Percentiles rank a stretch among this genome's conserved stretches.
Conservation (phyloP, 345 rosid genomes). For the Euphorbia tirucalli region DNA sequence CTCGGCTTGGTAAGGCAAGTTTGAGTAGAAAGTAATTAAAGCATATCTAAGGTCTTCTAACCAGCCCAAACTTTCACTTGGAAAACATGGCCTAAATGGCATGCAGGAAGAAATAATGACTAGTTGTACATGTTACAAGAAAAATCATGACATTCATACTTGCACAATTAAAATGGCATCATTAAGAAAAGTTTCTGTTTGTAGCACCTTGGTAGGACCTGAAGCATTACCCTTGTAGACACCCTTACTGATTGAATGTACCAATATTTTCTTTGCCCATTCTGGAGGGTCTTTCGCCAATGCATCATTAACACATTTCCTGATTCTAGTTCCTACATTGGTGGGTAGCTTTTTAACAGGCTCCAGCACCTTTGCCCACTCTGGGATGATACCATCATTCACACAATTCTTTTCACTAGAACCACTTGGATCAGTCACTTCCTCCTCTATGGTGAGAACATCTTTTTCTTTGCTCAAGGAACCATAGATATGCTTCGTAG, state of each 20-base stretch:
- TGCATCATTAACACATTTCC: slow-evolving; percentile 87
- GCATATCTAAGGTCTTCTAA: neutral
- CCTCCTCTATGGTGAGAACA: slow-evolving; percentile 64
- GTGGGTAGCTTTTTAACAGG: slow-evolving; percentile 97
- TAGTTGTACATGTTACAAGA: no score
- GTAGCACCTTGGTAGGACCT: slow-evolving; percentile 92
- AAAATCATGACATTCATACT: neutral
- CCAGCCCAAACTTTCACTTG: neutral
- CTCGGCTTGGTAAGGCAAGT: neutral
- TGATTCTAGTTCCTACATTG: slow-evolving; percentile 96
- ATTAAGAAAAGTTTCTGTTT: slow-evolving; percentile 22
- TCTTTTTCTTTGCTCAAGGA: slow-evolving; percentile 51
- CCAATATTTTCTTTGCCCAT: slow-evolving; percentile 83
- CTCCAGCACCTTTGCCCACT: slow-evolving; percentile 77
- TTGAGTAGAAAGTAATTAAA: neutral
- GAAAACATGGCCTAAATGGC: neutral
- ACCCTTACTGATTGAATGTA: slow-evolving; percentile 91
- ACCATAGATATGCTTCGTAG: slow-evolving; percentile 69
- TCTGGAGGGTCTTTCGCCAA: slow-evolving; percentile 80
- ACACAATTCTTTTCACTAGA: slow-evolving; percentile 44
- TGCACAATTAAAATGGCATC: neutral
- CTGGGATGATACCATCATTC: slow-evolving; percentile 61
- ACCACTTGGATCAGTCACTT: slow-evolving; percentile 49
- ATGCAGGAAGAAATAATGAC: neutral
- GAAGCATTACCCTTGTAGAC: slow-evolving; percentile 99